A percentile compares a stretch with the other conserved stretches of the same genome.
These are phyloP conservation scores for Neoboletus subvelutipes DNA, from an alignment of 768 basidiomycete species.

Conservation along the genomic window DNA sequence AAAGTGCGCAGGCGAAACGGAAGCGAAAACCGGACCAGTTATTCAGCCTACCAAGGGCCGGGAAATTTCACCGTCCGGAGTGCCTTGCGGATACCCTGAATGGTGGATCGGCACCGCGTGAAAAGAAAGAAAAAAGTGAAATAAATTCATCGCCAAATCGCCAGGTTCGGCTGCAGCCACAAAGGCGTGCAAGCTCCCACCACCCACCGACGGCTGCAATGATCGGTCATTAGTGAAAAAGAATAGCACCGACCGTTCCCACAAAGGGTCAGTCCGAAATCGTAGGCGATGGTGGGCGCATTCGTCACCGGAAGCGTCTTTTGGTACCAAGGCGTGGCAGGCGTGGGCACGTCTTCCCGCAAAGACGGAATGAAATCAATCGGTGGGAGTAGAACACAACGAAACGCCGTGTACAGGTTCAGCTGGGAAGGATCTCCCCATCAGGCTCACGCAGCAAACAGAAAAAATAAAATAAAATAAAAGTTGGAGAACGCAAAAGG, in stretches of 20 bases:
- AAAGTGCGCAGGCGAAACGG: background rate
- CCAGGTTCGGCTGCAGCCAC: slow-evolving; percentile 9
- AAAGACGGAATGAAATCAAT: background rate
- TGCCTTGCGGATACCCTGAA: background rate
- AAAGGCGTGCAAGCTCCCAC: slow-evolving; percentile 1
- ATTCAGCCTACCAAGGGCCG: background rate
- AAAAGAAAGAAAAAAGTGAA: background rate
- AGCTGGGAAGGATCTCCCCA: background rate
- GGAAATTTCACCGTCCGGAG: background rate
- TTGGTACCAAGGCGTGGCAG: background rate
- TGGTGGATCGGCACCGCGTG: background rate
- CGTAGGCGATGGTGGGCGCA: background rate
- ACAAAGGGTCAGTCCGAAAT: background rate
- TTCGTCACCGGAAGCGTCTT: background rate
- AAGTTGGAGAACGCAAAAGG: background rate
- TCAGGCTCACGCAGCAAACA: background rate
- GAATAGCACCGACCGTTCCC: slow-evolving; percentile 1
- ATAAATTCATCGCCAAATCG: background rate
- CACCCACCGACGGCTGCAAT: background rate
- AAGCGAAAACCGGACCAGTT: background rate
- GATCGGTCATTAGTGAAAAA: background rate
- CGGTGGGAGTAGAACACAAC: background rate
- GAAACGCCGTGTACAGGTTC: background rate
- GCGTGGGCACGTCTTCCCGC: background rate
- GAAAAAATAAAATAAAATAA: background rate